A percentile compares a stretch with the other conserved stretches of the same genome.
These are phyloP conservation scores for Cyclocybe aegerita DNA, from an alignment of 768 basidiomycete genomes.

Conservation along the genomic window DNA sequence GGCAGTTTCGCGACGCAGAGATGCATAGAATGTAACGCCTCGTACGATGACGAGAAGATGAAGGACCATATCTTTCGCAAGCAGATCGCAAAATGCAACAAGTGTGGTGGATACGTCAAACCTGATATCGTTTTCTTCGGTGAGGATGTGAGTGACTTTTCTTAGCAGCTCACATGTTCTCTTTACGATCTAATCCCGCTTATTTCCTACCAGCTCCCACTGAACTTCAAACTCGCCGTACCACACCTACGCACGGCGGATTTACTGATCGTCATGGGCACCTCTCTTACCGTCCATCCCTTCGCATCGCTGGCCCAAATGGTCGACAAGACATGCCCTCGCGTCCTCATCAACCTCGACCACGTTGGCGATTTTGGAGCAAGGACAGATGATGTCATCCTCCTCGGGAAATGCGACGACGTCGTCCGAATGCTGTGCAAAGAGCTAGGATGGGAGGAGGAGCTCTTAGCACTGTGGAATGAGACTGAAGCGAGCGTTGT, in stretches of 20 bases:
- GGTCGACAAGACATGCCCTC: slow-evolving; percentile 60
- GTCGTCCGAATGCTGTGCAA: slow-evolving; percentile 58
- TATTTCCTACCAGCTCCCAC: slow-evolving; percentile 58
- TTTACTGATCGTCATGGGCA: slow-evolving; percentile 88
- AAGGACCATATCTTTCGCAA: slow-evolving; percentile 58
- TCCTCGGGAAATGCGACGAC: slow-evolving; percentile 73
- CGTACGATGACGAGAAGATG: slow-evolving; percentile 69
- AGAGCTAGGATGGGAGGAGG: slow-evolving; percentile 75
- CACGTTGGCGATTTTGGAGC: slow-evolving; percentile 66
- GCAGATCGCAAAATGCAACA: slow-evolving; percentile 64
- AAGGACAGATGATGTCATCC: slow-evolving; percentile 55
- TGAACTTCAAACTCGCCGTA: slow-evolving; percentile 59
- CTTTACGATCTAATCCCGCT: background rate
- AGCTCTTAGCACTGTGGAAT: slow-evolving; percentile 55
- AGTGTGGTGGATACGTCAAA: slow-evolving; percentile 76
- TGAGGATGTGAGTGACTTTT: slow-evolving; percentile 52
- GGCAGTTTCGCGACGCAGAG: slow-evolving; percentile 89
- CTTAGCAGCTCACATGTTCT: background rate
- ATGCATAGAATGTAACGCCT: slow-evolving; percentile 71
- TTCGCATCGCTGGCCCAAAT: slow-evolving; percentile 76
- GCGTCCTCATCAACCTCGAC: slow-evolving; percentile 90
- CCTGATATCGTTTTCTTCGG: slow-evolving; percentile 98
- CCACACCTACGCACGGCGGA: slow-evolving; percentile 65
- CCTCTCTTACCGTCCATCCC: slow-evolving; percentile 83
- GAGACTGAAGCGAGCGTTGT: slow-evolving; percentile 38